Evolutionary conservation across 345 rosid genomes (phyloP).

Genomic region (Aquilaria sinensis): DNA sequence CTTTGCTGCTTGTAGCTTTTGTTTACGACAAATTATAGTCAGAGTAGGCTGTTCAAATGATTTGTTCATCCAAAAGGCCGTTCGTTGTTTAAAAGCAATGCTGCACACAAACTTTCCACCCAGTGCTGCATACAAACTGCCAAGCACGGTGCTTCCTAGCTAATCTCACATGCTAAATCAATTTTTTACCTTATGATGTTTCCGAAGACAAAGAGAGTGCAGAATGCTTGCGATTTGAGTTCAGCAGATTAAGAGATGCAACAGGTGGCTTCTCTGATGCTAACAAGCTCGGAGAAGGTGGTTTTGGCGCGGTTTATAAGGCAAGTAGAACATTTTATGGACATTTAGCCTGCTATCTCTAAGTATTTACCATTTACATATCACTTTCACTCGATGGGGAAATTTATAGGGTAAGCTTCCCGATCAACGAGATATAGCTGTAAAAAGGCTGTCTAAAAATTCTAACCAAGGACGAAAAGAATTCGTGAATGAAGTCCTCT

Average conservation of each 20-base stretch:
- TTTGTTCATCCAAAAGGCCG: too few species aligned
- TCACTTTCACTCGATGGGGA: background rate
- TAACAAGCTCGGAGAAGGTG: slow-evolving; percentile 51
- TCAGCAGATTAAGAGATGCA: slow-evolving; percentile 29
- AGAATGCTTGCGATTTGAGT: slow-evolving; percentile 32
- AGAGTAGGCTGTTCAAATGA: too few species aligned
- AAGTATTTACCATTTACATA: background rate
- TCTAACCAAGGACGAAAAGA: slow-evolving; percentile 39
- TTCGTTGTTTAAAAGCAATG: too few species aligned
- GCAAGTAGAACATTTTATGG: slow-evolving; percentile 5
- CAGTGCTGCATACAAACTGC: too few species aligned
- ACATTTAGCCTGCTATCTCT: background rate
- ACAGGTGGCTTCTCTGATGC: slow-evolving; percentile 32
- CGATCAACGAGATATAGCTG: slow-evolving; percentile 33
- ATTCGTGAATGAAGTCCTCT: slow-evolving; percentile 38
- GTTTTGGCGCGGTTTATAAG: slow-evolving; percentile 59
- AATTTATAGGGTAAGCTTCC: slow-evolving; percentile 28
- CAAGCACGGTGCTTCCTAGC: background rate
- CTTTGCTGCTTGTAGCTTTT: background rate
- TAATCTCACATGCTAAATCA: background rate
- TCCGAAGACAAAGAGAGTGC: background rate
- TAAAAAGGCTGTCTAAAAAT: slow-evolving; percentile 32
- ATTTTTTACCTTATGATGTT: background rate
- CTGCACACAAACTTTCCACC: background rate
- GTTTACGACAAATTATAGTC: too few species aligned